Evolutionary conservation across 331 rosid genomes (phyloP).

Genomic region (Malus hybrid): DNA sequence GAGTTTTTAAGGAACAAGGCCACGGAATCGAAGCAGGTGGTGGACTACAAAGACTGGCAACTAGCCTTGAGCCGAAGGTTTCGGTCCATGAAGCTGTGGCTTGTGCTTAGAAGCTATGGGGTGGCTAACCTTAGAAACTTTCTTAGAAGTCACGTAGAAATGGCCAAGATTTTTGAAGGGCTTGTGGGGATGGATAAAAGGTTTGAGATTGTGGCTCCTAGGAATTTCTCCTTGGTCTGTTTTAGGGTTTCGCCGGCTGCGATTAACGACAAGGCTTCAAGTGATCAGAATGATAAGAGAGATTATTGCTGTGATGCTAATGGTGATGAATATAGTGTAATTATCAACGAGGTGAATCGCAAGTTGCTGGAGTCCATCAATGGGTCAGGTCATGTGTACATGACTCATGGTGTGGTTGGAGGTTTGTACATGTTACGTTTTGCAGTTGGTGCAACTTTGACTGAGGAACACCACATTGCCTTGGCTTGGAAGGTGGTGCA

Average conservation of each 20-base stretch:
- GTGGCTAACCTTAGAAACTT: background rate
- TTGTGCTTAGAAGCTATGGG: slow-evolving; percentile 16
- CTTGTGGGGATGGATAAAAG: background rate
- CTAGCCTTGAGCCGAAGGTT: slow-evolving; percentile 17
- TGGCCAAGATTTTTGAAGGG: slow-evolving; percentile 21
- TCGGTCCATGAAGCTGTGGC: slow-evolving; percentile 16
- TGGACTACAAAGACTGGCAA: slow-evolving; percentile 20
- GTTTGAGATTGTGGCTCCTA: slow-evolving; percentile 22
- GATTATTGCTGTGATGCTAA: too few species aligned
- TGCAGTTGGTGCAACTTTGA: slow-evolving; percentile 8
- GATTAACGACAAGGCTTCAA: too few species aligned
- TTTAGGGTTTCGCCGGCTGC: background rate
- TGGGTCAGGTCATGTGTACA: background rate
- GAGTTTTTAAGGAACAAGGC: slow-evolving; percentile 7
- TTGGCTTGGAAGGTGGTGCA: slow-evolving; percentile 16
- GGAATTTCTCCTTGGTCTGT: slow-evolving; percentile 1
- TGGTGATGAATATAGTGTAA: too few species aligned
- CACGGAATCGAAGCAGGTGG: background rate
- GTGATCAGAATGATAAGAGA: too few species aligned
- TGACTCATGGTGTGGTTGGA: slow-evolving; percentile 10
- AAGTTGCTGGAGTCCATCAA: slow-evolving; percentile 18
- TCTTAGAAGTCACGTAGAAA: slow-evolving; percentile 12
- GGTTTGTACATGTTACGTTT: slow-evolving; percentile 6
- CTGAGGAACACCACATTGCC: slow-evolving; percentile 13
- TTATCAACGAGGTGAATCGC: background rate